Evolutionary conservation across 2,329 filamentous ascomycete species (phyloP).

Genomic region (Stylonectria norvegica): DNA sequence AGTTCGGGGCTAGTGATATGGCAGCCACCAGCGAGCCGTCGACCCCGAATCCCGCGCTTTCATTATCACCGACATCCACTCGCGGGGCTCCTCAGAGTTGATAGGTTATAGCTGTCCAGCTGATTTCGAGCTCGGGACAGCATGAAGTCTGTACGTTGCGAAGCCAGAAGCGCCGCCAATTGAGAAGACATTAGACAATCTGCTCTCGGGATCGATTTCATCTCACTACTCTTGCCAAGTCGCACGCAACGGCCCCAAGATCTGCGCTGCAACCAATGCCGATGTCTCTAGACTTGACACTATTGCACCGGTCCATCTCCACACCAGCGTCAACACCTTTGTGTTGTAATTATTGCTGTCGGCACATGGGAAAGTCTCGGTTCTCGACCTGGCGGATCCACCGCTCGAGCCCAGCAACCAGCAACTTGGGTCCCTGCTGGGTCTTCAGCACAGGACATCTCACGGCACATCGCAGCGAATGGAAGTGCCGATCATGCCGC

Average conservation of each 20-base stretch:
- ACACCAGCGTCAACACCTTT: background rate
- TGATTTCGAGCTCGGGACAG: background rate
- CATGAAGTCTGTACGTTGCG: background rate
- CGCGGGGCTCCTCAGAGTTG: too few species aligned
- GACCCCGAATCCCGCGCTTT: too few species aligned
- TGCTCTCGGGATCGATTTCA: conserved; percentile 1
- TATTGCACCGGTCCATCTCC: too few species aligned
- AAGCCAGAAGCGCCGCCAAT: background rate
- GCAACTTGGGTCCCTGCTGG: conserved; percentile 2
- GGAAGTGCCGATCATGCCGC: background rate
- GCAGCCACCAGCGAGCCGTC: too few species aligned
- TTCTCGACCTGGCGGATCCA: conserved; percentile 1
- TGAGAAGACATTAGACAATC: background rate
- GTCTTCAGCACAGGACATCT: background rate
- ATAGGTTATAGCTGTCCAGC: too few species aligned
- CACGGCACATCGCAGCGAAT: background rate
- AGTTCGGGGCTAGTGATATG: background rate
- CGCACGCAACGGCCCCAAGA: too few species aligned
- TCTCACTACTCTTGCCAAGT: background rate
- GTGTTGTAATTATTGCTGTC: background rate
- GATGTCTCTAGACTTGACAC: too few species aligned
- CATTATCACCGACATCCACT: too few species aligned
- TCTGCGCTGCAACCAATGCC: background rate
- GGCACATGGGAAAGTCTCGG: background rate
- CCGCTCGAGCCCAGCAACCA: conserved; percentile 9